Evolutionary conservation across 257 asterid species (phyloP).

Genomic region (Gardenia jasminoides): DNA sequence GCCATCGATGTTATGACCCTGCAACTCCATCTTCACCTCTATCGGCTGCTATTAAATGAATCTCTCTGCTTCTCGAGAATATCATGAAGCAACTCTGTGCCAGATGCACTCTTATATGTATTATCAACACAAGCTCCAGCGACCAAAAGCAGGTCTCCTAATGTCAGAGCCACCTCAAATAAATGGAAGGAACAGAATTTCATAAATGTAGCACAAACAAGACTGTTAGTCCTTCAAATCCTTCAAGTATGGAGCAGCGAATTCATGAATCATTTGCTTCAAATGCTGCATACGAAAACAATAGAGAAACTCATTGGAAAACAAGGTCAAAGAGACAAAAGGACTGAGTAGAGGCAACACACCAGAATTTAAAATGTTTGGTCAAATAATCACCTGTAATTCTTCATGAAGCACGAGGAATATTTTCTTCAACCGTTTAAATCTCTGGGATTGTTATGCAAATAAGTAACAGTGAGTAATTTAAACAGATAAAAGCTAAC

Average conservation of each 20-base stretch:
- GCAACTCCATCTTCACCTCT: slow-evolving; percentile 6
- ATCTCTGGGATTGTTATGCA: slow-evolving; percentile 54
- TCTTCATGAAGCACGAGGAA: slow-evolving; percentile 77
- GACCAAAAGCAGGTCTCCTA: not conserved
- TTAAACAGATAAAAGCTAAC: slow-evolving; percentile 20
- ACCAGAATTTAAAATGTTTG: not conserved
- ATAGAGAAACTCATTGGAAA: slow-evolving; percentile 10
- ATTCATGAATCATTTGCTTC: slow-evolving; percentile 78
- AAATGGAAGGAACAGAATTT: not conserved
- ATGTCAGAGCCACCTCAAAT: not conserved
- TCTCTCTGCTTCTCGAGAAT: slow-evolving; percentile 4
- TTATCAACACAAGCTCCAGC: slow-evolving; percentile 11
- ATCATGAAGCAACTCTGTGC: not conserved
- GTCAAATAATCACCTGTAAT: slow-evolving; percentile 50
- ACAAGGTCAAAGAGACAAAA: slow-evolving; percentile 11
- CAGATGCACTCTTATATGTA: not conserved
- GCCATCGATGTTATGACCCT: not conserved
- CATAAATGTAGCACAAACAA: slow-evolving; percentile 7
- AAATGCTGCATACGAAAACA: slow-evolving; percentile 51
- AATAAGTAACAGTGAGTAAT: slow-evolving; percentile 19
- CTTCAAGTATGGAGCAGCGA: slow-evolving; percentile 47
- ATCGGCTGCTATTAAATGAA: not conserved
- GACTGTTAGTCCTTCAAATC: slow-evolving; percentile 31
- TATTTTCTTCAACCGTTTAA: slow-evolving; percentile 70
- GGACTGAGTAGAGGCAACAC: not conserved